Evolutionary conservation across 768 basidiomycete species (phyloP).

Genomic region (Rhizopogon vesiculosus): DNA sequence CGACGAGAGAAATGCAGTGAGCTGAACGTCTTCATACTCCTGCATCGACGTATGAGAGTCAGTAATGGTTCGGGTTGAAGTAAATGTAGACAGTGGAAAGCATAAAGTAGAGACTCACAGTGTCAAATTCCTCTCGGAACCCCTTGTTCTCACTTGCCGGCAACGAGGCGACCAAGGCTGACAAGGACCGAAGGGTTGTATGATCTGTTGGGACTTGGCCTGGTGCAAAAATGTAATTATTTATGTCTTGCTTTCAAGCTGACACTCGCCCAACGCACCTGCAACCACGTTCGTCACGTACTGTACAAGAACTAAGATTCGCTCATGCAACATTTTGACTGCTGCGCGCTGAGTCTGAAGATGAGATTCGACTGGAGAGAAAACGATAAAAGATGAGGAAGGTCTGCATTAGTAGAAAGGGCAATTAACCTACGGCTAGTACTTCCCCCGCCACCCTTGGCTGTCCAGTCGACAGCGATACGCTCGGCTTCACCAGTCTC

Average conservation of each 20-base stretch:
- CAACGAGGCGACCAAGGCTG: slow-evolving; percentile 82
- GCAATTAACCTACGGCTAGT: slow-evolving; percentile 59
- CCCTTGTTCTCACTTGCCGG: slow-evolving; percentile 80
- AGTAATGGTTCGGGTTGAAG: not conserved
- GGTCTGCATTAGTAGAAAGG: not conserved
- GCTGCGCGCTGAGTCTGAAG: slow-evolving; percentile 91
- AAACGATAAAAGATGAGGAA: slow-evolving; percentile 1
- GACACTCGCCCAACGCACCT: slow-evolving; percentile 38
- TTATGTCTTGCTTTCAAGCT: not conserved
- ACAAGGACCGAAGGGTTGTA: slow-evolving; percentile 74
- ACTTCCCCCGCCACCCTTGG: slow-evolving; percentile 77
- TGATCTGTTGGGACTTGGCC: slow-evolving; percentile 78
- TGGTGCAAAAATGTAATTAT: slow-evolving; percentile 20
- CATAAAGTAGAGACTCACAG: slow-evolving; percentile 40
- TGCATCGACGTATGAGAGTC: slow-evolving; percentile 23
- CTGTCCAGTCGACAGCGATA: slow-evolving; percentile 96
- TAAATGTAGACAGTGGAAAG: not conserved
- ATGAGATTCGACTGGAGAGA: slow-evolving; percentile 74
- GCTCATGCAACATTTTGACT: slow-evolving; percentile 93
- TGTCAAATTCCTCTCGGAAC: slow-evolving; percentile 87
- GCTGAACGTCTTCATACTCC: slow-evolving; percentile 96
- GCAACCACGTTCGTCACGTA: slow-evolving; percentile 77
- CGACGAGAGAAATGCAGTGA: slow-evolving; percentile 83
- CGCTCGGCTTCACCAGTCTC: slow-evolving; percentile 99
- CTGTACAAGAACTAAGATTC: slow-evolving; percentile 80